Conservation (phyloP, 495 filamentous ascomycete species). For the Lepidopterella palustris region DNA sequence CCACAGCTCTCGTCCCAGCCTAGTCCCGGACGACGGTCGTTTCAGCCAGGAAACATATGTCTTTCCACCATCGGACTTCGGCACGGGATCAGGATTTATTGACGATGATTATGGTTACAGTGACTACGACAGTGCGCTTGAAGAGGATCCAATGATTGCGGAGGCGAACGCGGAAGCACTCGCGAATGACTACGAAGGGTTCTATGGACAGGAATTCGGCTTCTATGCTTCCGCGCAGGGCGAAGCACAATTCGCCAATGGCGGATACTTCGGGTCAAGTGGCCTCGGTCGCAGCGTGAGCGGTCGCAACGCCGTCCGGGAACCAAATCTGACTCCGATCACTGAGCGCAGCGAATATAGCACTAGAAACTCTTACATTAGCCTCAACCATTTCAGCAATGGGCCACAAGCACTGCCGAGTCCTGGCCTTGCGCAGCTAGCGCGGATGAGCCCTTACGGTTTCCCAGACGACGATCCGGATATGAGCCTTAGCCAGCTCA, state of each 20-base stretch:
- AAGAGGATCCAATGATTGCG: slow-evolving; percentile 86
- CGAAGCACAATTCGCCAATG: slow-evolving; percentile 56
- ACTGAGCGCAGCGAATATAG: slow-evolving; percentile 95
- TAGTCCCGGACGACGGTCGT: slow-evolving; percentile 35
- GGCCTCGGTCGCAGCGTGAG: slow-evolving; percentile 60
- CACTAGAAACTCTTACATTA: slow-evolving; percentile 84
- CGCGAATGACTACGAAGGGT: slow-evolving; percentile 83
- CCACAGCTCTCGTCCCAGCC: slow-evolving; percentile 32
- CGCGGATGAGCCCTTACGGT: slow-evolving; percentile 53
- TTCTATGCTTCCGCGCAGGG: slow-evolving; percentile 66
- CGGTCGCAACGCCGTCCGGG: slow-evolving; percentile 64
- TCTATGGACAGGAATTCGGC: slow-evolving; percentile 96
- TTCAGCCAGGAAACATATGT: slow-evolving; percentile 32
- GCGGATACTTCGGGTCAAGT: slow-evolving; percentile 83
- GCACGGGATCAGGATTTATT: slow-evolving; percentile 31
- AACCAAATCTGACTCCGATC: slow-evolving; percentile 92
- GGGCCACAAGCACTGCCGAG: slow-evolving; percentile 38
- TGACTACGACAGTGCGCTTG: slow-evolving; percentile 56
- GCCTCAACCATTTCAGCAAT: slow-evolving; percentile 53
- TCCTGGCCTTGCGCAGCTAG: slow-evolving; percentile 65
- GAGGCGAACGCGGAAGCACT: slow-evolving; percentile 91
- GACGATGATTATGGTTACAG: slow-evolving; percentile 40
- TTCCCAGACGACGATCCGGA: slow-evolving; percentile 53
- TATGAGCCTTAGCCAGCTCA: slow-evolving; percentile 62
- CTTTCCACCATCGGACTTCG: slow-evolving; percentile 29